A percentile compares a stretch with the other conserved stretches of the same genome.
phyloP scores from a whole-genome alignment of 2,329 filamentous ascomycete species.

The Trichoderma sp. region DNA sequence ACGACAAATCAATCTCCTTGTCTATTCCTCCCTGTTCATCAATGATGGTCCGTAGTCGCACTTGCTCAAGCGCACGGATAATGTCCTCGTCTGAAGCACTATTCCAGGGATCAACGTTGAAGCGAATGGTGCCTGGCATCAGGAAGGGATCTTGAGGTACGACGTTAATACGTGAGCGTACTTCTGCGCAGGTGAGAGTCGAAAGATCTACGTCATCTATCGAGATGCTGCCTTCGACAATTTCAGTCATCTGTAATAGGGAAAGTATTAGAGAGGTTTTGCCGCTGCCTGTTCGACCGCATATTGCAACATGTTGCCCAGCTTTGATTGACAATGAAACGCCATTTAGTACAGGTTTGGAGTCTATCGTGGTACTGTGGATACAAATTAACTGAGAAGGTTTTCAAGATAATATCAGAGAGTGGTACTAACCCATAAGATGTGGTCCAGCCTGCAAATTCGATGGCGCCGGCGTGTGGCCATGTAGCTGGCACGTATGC shows the following conservation, averaged over 20 bases:
- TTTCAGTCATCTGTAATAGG: constrained; percentile 47
- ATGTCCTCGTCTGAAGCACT: constrained; percentile 41
- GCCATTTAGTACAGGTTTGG: constrained; percentile 29
- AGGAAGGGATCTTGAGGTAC: constrained; percentile 53
- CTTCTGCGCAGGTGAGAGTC: constrained; percentile 22
- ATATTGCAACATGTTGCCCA: constrained; percentile 41
- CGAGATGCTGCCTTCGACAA: constrained; percentile 39
- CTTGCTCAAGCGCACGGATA: constrained; percentile 42
- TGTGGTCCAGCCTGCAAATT: constrained; percentile 31
- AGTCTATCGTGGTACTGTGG: constrained; percentile 23
- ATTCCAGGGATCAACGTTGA: constrained; percentile 47
- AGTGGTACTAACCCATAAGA: constrained; percentile 26
- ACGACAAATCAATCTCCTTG: constrained; percentile 29
- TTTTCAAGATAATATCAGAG: background rate
- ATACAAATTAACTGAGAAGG: background rate
- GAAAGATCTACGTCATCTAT: constrained; percentile 45
- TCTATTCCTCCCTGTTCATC: constrained; percentile 40
- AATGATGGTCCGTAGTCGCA: constrained; percentile 44
- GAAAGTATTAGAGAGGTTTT: constrained; percentile 41
- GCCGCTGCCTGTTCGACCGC: constrained; percentile 44
- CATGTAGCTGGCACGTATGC: constrained; percentile 26
- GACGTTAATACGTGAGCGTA: constrained; percentile 37
- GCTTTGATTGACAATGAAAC: constrained; percentile 32
- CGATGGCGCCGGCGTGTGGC: constrained; percentile 33
- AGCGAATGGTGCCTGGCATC: constrained; percentile 46